These are phyloP conservation scores for Russula emetica DNA, from an alignment of 768 basidiomycete genomes.

Conservation along the genomic window DNA sequence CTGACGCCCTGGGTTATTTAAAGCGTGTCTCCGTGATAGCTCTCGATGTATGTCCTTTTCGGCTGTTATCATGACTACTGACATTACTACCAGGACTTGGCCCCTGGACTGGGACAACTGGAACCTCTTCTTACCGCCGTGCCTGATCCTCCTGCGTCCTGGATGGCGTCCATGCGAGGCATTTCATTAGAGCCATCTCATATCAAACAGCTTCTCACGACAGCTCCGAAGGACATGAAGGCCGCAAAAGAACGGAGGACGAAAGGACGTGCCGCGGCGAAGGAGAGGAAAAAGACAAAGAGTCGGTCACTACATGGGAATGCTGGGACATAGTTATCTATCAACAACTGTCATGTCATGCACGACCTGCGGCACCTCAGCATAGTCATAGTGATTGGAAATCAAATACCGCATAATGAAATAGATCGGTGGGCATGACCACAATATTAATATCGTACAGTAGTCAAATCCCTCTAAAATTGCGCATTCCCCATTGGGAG, in stretches of 20 bases:
- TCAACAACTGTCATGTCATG: not conserved
- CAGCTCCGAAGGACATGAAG: slow-evolving; percentile 76
- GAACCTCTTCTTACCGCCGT: slow-evolving; percentile 45
- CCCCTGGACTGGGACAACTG: slow-evolving; percentile 37
- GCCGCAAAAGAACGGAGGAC: slow-evolving; percentile 55
- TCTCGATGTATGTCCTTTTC: slow-evolving; percentile 51
- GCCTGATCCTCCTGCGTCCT: slow-evolving; percentile 58
- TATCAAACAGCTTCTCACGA: slow-evolving; percentile 76
- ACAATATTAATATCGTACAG: too few relatives aligned
- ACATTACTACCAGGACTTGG: slow-evolving; percentile 36
- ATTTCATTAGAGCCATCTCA: slow-evolving; percentile 58
- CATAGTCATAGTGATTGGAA: not conserved
- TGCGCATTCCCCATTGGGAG: not conserved
- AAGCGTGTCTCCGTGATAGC: slow-evolving; percentile 63
- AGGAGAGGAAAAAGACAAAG: slow-evolving; percentile 32
- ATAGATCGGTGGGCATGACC: too few relatives aligned
- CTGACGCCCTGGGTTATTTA: slow-evolving; percentile 54
- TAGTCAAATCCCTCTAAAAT: not conserved
- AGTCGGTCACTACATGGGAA: not conserved
- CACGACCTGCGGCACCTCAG: not conserved
- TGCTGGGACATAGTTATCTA: not conserved
- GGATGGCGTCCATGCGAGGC: slow-evolving; percentile 46
- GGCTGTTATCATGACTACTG: slow-evolving; percentile 8
- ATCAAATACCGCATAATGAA: not conserved
- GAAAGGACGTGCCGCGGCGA: slow-evolving; percentile 49